These are phyloP conservation scores for Plantago ovata DNA, from an alignment of 257 asterid genomes.

Conservation along the genomic window DNA sequence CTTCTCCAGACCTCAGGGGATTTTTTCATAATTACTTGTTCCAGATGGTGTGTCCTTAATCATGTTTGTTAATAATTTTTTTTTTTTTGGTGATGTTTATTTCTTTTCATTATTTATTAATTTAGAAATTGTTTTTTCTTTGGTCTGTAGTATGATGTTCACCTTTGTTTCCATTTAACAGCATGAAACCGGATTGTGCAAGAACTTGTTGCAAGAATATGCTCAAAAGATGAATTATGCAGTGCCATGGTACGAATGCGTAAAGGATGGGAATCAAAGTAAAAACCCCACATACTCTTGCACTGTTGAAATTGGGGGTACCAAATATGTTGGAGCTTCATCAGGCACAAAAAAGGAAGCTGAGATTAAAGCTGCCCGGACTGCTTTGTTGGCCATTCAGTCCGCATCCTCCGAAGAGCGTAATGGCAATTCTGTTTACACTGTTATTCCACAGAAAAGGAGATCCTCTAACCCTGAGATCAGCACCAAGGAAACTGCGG, in stretches of 20 bases:
- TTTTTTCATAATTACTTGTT: too few species aligned
- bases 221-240: constrained; percentile 96
- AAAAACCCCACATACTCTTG: constrained; percentile 41
- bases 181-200: constrained; percentile 95
- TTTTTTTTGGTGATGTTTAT: neutral
- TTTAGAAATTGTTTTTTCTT: neutral
- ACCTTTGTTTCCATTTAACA: constrained; percentile 33
- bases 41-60: too few species aligned
- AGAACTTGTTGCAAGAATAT: constrained; percentile 87
- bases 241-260: constrained; percentile 61
- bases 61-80: neutral
- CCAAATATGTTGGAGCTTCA: constrained; percentile 72
- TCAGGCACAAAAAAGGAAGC: constrained; percentile 88
- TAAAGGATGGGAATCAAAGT: constrained; percentile 42
- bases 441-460: constrained; percentile 71
- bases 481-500: constrained; percentile 47
- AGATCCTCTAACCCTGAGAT: constrained; percentile 46
- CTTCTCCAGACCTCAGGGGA: too few species aligned
- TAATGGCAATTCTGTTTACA: constrained; percentile 40
- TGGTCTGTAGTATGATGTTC: constrained; percentile 9
- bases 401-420: constrained; percentile 39
- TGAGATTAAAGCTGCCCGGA: constrained; percentile 91
- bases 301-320: constrained; percentile 72
- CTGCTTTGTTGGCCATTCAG: constrained; percentile 86
- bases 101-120: neutral